Evolutionary conservation across 306 rosid genomes (phyloP), one percentile per base, ranked within the genome.

Genomic region (Cyclanthera cordifolia): DNA sequence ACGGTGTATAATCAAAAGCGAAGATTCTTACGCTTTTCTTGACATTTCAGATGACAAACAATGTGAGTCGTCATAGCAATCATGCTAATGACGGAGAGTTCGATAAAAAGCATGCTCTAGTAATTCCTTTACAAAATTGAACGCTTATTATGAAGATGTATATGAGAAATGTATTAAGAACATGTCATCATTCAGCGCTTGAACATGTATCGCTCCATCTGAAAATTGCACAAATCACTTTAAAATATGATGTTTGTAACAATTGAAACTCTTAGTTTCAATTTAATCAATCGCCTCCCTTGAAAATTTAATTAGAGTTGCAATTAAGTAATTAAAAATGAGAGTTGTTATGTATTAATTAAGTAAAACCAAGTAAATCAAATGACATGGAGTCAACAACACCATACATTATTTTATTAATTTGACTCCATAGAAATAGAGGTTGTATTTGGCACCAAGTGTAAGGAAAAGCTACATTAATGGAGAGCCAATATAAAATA

Each of bases 121-220:
- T 48, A 16, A 50, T 21, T 5, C 70, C 12, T 27, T 12, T 1
- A 50, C n/a, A 28, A 7, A 12, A n/a, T 4, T 5, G 16, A 58
- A 19, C 13, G 53, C 2, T 2, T 5, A 32, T 32, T 34, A 10
- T 23, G 4, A 27, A 10, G 53, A 2, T 49, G 9, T 49, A 49
- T 16, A 49, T 5, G 8, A 0, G 17, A 20, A 19, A 30, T 45
- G 5, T 12, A 4, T 0, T 14, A 15, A 3, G 5, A 37, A 21
- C 51, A 53, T 20, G 88, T 96, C 97, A 11, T 91, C 97, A 8
- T 79, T 83, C 15, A 89, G 72, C 97, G 89, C 81, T 91, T 91
- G 82, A 88, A 91, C 25, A 80, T 88, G 67, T 88, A 91, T 0
- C 97, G 82, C 16, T 86, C 97, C 95, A 91, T 88, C 69, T 91